Evolutionary conservation across 768 basidiomycete species (phyloP), one percentile per base, ranked within the genome.

Genomic region (Trametes meyenii): DNA sequence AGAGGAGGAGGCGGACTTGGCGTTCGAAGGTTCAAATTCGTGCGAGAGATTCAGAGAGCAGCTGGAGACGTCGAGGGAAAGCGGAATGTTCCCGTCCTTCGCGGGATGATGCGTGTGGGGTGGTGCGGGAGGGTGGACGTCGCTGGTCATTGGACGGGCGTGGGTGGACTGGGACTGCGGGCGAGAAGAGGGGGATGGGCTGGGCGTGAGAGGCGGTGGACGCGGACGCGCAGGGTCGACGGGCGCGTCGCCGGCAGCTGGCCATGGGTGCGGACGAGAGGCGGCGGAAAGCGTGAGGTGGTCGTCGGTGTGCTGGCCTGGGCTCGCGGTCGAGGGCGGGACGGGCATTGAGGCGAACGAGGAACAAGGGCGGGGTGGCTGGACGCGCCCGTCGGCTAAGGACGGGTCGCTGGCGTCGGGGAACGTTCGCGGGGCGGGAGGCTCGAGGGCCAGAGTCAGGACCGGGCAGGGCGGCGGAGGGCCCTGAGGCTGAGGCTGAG

Each of bases 81-180:
- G 38, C 55, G 39, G 17, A 40, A 3, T n/a, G n/a, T 38, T n/a
- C 26, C 55, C 55, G 61, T 21, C 39, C 62, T 63, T 63, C 58
- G 62, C 62, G 62, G 62, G 62, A 63, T 58, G 57, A 63, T 54
- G 62, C 19, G 51, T 48, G 45, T 44, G 33, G 23, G 46, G 29
- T 33, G 19, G 48, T 35, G 55, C 29, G 50, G n/a, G 36, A 5
- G 50, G 19, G 19, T 33, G 29, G 29, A 3, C 29, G 29, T 33
- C 29, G 29, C 3, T 8, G 39, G 11, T 13, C 51, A 39, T 36
- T 6, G 51, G 36, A 10, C 17, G 51, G 5, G 13, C 19, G 53
- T 8, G 29, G 29, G 29, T 8, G 8, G 29, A 33, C 29, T 33
- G 29, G 29, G 29, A 33, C 29, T 33, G 29, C 29, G 29, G 29